phyloP scores from a whole-genome alignment of 306 rosid genomes.

The Fragaria iinumae region DNA sequence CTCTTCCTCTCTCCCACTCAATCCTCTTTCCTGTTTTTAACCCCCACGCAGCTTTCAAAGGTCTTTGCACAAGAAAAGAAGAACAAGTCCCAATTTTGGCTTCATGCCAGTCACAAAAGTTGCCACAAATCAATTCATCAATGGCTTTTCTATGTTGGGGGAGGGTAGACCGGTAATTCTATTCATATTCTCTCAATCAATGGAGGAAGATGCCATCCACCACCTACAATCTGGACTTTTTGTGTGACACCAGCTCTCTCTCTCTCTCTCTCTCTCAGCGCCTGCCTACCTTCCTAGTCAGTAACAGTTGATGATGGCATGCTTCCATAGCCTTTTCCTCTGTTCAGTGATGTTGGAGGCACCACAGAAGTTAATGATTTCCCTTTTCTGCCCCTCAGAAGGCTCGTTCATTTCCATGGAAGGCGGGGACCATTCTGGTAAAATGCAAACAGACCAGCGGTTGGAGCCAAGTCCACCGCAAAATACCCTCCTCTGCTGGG shows the following conservation, averaged over 20 bases:
- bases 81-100: constrained; percentile 24
- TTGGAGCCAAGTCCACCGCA: neutral
- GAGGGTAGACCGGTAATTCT: constrained; percentile 18
- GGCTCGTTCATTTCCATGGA: neutral
- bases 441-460: neutral
- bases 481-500: constrained; percentile 1
- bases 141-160: neutral
- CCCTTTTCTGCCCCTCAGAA: neutral
- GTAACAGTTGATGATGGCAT: constrained; percentile 33
- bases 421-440: neutral
- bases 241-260: constrained; percentile 24
- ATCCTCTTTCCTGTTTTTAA: constrained; percentile 29
- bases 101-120: constrained; percentile 22
- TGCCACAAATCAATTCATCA: constrained; percentile 1
- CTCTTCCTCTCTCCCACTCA: neutral
- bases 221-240: constrained; percentile 56
- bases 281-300: constrained; percentile 43
- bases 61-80: constrained; percentile 34
- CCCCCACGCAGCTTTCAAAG: constrained; percentile 37
- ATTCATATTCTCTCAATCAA: constrained; percentile 5
- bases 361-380: neutral
- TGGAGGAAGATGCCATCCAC: constrained; percentile 39
- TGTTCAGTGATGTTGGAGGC: neutral
- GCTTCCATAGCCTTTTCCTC: constrained; percentile 20
- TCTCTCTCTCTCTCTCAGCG: neutral